Percentiles rank a stretch among this genome's conserved stretches.
Evolutionary conservation across 768 basidiomycete genomes (phyloP).

Genomic region (Sporobolomyces roseus): DNA sequence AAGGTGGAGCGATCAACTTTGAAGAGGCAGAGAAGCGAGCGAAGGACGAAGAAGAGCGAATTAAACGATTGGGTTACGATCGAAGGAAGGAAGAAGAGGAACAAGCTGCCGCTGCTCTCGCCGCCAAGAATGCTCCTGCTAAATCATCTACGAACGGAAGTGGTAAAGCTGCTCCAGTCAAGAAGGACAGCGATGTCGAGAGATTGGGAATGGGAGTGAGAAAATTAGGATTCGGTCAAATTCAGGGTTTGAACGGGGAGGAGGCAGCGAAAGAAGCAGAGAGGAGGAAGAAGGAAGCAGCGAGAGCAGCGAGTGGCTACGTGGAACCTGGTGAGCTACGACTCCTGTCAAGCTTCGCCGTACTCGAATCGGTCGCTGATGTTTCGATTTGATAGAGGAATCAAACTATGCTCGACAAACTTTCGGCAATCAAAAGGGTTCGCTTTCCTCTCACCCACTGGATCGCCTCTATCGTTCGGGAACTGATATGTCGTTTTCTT

Average conservation of each 20-base stretch:
- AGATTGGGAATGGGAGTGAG: slow-evolving; percentile 68
- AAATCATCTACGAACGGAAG: slow-evolving; percentile 35
- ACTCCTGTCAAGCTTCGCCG: no score
- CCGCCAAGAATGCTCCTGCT: slow-evolving; percentile 42
- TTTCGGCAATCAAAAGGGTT: slow-evolving; percentile 78
- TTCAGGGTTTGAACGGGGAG: slow-evolving; percentile 45
- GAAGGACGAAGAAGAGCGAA: slow-evolving; percentile 82
- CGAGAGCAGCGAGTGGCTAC: slow-evolving; percentile 52
- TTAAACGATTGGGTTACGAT: slow-evolving; percentile 88
- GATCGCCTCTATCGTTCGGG: neutral
- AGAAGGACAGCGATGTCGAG: slow-evolving; percentile 57
- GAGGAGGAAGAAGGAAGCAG: slow-evolving; percentile 57
- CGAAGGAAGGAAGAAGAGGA: slow-evolving; percentile 77
- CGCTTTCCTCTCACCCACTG: slow-evolving; percentile 2
- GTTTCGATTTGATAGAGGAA: slow-evolving; percentile 12
- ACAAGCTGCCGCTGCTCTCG: slow-evolving; percentile 51
- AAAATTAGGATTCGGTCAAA: slow-evolving; percentile 73
- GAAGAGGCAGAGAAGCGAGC: slow-evolving; percentile 90
- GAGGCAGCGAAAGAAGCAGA: slow-evolving; percentile 56
- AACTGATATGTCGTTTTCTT: neutral
- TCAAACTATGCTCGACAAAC: slow-evolving; percentile 78
- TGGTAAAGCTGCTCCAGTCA: slow-evolving; percentile 46
- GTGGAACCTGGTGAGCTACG: slow-evolving; percentile 35
- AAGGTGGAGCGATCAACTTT: slow-evolving; percentile 76
- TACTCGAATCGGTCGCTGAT: no score